Base-by-base conservation (phyloP, 345 rosid species). In the Euphorbia lathyris region DNA sequence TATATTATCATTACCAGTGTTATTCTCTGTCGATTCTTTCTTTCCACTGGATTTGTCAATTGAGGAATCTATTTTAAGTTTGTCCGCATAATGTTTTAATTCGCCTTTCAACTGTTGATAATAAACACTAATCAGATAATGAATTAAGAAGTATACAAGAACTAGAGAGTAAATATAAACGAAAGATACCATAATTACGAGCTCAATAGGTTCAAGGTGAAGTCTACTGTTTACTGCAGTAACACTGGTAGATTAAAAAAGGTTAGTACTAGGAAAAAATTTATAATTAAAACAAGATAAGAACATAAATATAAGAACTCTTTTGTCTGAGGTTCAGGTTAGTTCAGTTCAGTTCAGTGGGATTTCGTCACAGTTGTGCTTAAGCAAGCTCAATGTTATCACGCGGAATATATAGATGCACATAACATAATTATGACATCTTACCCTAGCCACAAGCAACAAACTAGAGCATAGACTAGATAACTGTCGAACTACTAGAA, bases 21-120 rank as follows among this genome's bases (percentile, higher is more conserved):
- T 7, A 34, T 34, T 34, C 38, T 34, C 38, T 7, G 0, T 29
- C 1, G n/a, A 32, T 59, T 48, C 66, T 38, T 40, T 45, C 50
- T 74, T 29, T 16, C 22, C 65, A 51, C n/a, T 22, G 40, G 67
- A 51, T 62, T 71, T 63, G 58, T 65, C 64, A 14, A 65, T 20
- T 63, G 43, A 73, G 59, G 47, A 30, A 20, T 42, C 65, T 34
- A 36, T 25, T 23, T 6, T 19, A 45, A 30, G 17, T 57, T 72
- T 48, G n/a, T 53, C 29, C 3, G 7, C 27, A 12, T 17, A 32
- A 22, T 34, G n/a, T 55, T 78, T 56, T 27, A 40, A n/a, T 45
- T 29, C 56, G 22, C 20, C 32, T 55, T 56, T 53, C 47, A 38
- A 64, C 66, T 78, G 13, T 36, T 59, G 6, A 55, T 8, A 38